A percentile compares a stretch with the other conserved stretches of the same genome.
These are phyloP conservation scores for Fusarium sp. DNA, from an alignment of 2,329 filamentous ascomycete species.

Conservation along the genomic window DNA sequence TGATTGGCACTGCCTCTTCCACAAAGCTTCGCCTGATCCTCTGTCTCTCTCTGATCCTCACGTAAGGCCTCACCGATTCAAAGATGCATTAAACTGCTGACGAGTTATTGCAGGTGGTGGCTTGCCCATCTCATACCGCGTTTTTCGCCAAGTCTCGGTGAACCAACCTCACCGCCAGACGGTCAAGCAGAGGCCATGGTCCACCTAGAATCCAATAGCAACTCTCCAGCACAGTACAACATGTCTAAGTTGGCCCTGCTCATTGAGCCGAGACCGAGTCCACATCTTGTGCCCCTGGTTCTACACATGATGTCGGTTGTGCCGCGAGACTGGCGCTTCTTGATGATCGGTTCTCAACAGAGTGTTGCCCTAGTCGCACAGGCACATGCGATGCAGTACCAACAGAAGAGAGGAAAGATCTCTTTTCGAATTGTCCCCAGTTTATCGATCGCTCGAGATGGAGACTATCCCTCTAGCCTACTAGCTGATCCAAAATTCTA, in stretches of 20 bases:
- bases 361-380: slow-evolving; percentile 57
- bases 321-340: slow-evolving; percentile 66
- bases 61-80: not conserved
- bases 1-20: not conserved
- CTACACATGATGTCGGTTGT: slow-evolving; percentile 65
- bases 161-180: slow-evolving; percentile 47
- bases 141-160: slow-evolving; percentile 58
- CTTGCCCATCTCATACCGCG: slow-evolving; percentile 57
- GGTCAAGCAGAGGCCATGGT: slow-evolving; percentile 46
- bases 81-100: not conserved
- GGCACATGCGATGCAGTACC: not conserved
- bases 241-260: slow-evolving; percentile 64
- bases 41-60: not conserved
- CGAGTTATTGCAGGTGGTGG: slow-evolving; percentile 56
- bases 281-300: slow-evolving; percentile 62
- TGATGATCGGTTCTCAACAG: slow-evolving; percentile 63
- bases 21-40: not conserved
- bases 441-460: not conserved
- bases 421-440: not conserved
- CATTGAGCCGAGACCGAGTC: slow-evolving; percentile 62
- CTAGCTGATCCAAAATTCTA: slow-evolving; percentile 66
- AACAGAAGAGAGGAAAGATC: not conserved
- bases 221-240: slow-evolving; percentile 56
- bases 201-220: slow-evolving; percentile 37
- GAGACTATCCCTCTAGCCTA: slow-evolving; percentile 46